Evolutionary conservation across 768 basidiomycete genomes (phyloP).

Genomic region (Plicaturopsis crispa): DNA sequence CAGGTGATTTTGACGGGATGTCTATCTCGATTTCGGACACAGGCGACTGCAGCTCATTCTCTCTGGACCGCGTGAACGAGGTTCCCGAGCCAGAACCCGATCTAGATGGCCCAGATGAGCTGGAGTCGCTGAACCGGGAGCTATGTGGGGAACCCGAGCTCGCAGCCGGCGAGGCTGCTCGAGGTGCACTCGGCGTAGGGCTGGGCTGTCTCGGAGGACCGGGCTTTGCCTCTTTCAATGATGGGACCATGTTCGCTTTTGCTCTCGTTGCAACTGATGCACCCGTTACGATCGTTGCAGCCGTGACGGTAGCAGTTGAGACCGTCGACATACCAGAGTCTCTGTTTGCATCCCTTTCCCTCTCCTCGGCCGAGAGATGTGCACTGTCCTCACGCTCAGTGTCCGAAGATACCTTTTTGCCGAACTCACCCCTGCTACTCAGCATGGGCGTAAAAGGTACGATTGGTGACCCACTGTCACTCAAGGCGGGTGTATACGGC

Average conservation of each 20-base stretch:
- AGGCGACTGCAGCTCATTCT: too few relatives aligned
- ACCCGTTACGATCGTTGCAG: conserved; percentile 34
- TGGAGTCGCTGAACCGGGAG: conserved; percentile 37
- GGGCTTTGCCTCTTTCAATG: too few relatives aligned
- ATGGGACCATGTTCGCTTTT: conserved; percentile 46
- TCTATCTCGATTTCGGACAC: too few relatives aligned
- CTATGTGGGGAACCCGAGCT: conserved; percentile 37
- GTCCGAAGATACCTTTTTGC: not conserved
- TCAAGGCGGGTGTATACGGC: conserved; percentile 15
- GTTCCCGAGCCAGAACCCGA: conserved; percentile 33
- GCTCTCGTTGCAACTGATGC: conserved; percentile 42
- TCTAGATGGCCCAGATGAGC: conserved; percentile 22
- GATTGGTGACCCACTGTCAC: conserved; percentile 19
- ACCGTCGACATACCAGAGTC: conserved; percentile 42
- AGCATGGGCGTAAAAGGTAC: conserved; percentile 13
- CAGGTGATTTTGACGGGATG: too few relatives aligned
- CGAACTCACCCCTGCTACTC: conserved; percentile 1
- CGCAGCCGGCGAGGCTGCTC: conserved; percentile 8
- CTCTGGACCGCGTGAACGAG: too few relatives aligned
- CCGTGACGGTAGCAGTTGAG: conserved; percentile 34
- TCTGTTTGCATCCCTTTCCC: conserved; percentile 21
- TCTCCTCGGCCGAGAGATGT: not conserved
- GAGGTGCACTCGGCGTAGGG: conserved; percentile 17
- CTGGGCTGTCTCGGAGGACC: conserved; percentile 15
- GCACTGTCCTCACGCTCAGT: not conserved